phyloP scores from a whole-genome alignment of 257 asterid species.

The Gentiana macrophylla region DNA sequence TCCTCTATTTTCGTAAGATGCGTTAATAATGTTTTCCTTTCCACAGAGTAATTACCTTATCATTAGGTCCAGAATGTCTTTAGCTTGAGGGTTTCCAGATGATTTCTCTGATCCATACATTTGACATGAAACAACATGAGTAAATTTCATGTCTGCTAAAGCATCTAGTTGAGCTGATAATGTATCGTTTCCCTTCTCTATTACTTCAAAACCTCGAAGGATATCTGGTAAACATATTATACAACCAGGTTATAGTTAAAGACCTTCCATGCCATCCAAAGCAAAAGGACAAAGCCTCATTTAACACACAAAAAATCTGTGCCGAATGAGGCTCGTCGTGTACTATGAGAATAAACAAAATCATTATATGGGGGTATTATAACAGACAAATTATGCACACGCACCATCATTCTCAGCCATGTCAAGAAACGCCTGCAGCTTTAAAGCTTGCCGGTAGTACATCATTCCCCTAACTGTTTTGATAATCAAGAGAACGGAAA shows the following conservation, averaged over 20 bases:
- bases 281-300: background rate
- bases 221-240: slow-evolving; percentile 45
- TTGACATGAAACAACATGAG: slow-evolving; percentile 87
- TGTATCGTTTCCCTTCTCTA: slow-evolving; percentile 62
- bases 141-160: slow-evolving; percentile 78
- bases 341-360: background rate
- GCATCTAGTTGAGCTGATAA: slow-evolving; percentile 94
- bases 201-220: slow-evolving; percentile 62
- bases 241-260: slow-evolving; percentile 8
- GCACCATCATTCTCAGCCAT: slow-evolving; percentile 91
- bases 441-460: slow-evolving; percentile 81
- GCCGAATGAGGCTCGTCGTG: background rate
- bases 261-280: background rate
- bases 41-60: slow-evolving; percentile 36
- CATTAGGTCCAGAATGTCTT: slow-evolving; percentile 82
- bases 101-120: slow-evolving; percentile 76
- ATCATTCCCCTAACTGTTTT: slow-evolving; percentile 90
- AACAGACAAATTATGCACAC: slow-evolving; percentile 9
- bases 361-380: background rate
- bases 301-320: background rate
- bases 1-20: too few species aligned
- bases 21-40: background rate
- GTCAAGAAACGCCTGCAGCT: slow-evolving; percentile 92
- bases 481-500: slow-evolving; percentile 5
- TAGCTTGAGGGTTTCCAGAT: slow-evolving; percentile 83